Evolutionary conservation across 2,329 filamentous ascomycete genomes (phyloP).

Genomic region (Paecilomyces niveus): DNA sequence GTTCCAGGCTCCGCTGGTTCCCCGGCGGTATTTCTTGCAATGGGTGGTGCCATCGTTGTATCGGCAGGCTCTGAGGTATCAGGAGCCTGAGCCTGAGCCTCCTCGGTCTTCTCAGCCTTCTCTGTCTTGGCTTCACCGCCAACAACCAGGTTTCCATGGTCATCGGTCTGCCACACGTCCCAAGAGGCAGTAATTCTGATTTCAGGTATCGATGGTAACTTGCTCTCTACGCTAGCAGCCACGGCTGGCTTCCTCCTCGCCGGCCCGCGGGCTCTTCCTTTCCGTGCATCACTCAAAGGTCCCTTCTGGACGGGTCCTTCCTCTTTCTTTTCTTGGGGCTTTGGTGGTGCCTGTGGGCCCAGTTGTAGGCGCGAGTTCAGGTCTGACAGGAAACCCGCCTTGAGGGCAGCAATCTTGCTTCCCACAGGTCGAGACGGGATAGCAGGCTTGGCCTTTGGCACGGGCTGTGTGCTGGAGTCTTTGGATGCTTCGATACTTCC

Average conservation of each 20-base stretch:
- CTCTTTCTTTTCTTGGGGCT: conserved; percentile 62
- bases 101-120: conserved; percentile 8
- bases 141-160: conserved; percentile 27
- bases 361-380: conserved; percentile 82
- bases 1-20: conserved; percentile 26
- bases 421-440: conserved; percentile 72
- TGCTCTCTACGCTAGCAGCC: conserved; percentile 43
- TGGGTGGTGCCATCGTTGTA: conserved; percentile 18
- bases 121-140: conserved; percentile 8
- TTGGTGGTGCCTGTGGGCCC: conserved; percentile 66
- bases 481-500: conserved; percentile 23
- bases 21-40: conserved; percentile 27
- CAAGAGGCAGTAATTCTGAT: conserved; percentile 32
- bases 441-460: conserved; percentile 69
- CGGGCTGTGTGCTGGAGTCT: conserved; percentile 26
- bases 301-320: conserved; percentile 59
- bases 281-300: conserved; percentile 81
- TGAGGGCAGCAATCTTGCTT: conserved; percentile 82
- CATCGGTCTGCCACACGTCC: conserved; percentile 33
- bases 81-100: not conserved
- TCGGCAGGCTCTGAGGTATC: conserved; percentile 6
- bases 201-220: conserved; percentile 27
- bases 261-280: conserved; percentile 82
- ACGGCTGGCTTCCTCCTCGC: conserved; percentile 62
- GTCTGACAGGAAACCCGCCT: conserved; percentile 88